phyloP scores from a whole-genome alignment of 192 early-diverging fungal species.

The Coemansia sp. region DNA sequence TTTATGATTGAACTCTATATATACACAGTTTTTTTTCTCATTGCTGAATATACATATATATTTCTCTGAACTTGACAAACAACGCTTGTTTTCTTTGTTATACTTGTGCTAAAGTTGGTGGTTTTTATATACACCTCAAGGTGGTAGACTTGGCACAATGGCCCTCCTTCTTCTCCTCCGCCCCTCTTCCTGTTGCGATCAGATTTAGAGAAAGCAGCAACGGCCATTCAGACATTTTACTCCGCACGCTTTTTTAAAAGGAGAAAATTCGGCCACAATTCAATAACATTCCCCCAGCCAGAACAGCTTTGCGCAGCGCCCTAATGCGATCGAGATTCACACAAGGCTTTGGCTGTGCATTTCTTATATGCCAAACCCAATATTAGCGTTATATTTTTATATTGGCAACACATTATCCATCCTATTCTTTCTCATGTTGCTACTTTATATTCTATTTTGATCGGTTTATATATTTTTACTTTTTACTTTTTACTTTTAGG shows the following conservation, averaged over 20 bases:
- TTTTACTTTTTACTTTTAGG: not conserved
- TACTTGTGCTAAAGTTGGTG: too few relatives aligned
- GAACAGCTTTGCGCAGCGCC: not conserved
- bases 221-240: not conserved
- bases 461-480: not conserved
- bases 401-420: not conserved
- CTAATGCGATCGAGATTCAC: constrained; percentile 5
- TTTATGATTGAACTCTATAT: not conserved
- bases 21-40: not conserved
- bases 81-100: too few relatives aligned
- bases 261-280: not conserved
- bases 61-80: not conserved
- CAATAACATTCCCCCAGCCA: not conserved
- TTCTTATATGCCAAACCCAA: not conserved
- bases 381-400: not conserved
- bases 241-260: not conserved
- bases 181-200: too few relatives aligned
- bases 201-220: not conserved
- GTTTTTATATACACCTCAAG: too few relatives aligned
- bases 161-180: too few relatives aligned
- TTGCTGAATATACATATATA: not conserved
- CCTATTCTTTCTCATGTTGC: not conserved
- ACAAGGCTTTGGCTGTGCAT: not conserved
- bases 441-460: not conserved
- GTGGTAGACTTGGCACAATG: too few relatives aligned